These are phyloP conservation scores for Entomortierella parvispora DNA, from an alignment of 192 early-diverging fungal genomes.

Conservation along the genomic window DNA sequence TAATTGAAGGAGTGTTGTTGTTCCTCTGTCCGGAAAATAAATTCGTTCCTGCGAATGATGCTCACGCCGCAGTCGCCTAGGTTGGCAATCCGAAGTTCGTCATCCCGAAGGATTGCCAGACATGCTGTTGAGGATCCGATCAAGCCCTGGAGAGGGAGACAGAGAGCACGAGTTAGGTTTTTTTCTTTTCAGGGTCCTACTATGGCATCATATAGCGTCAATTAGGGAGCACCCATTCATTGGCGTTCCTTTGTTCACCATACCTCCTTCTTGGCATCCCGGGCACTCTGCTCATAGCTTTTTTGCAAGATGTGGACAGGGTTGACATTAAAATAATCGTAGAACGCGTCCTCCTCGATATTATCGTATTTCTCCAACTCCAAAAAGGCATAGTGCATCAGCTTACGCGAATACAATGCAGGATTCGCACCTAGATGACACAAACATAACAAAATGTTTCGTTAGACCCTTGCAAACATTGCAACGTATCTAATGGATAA, in stretches of 20 bases:
- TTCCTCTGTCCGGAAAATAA: constrained; percentile 95
- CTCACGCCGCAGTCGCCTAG: constrained; percentile 95
- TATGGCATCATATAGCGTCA: too few relatives aligned
- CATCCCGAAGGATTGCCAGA: constrained; percentile 86
- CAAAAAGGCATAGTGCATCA: constrained; percentile 92
- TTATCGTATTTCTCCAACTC: constrained; percentile 91
- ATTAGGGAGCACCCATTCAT: too few relatives aligned
- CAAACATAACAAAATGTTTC: constrained; percentile 10
- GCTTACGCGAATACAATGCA: constrained; percentile 87
- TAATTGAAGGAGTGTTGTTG: constrained; percentile 99
- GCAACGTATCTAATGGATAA: too few relatives aligned
- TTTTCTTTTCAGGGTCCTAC: too few relatives aligned
- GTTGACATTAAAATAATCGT: constrained; percentile 81
- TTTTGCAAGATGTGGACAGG: constrained; percentile 85
- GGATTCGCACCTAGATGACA: constrained; percentile 81
- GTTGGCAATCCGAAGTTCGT: constrained; percentile 94
- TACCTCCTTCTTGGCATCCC: constrained; percentile 76
- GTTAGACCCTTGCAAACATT: too few relatives aligned
- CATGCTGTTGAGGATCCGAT: constrained; percentile 94
- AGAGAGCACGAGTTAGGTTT: too few relatives aligned
- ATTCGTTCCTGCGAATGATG: constrained; percentile 86
- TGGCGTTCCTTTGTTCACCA: too few relatives aligned
- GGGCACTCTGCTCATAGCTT: constrained; percentile 79
- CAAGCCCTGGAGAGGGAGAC: constrained; percentile 59
- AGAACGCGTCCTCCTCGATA: constrained; percentile 78